These are phyloP conservation scores for Mycena vitilis DNA, from an alignment of 768 basidiomycete species.

Conservation along the genomic window DNA sequence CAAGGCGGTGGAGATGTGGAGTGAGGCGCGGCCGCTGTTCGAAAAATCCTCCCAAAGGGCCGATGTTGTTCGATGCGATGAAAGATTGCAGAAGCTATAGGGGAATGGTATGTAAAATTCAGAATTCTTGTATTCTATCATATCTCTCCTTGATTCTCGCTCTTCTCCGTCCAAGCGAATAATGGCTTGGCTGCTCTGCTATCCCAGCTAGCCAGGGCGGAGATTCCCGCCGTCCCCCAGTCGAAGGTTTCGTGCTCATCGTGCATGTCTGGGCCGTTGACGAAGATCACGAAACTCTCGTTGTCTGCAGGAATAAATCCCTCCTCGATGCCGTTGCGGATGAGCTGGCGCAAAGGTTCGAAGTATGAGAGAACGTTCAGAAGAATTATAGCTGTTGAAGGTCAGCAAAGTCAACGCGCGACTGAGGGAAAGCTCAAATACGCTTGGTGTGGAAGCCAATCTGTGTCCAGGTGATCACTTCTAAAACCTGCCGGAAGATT, in stretches of 20 bases:
- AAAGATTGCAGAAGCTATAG: background rate
- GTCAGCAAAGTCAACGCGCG: background rate
- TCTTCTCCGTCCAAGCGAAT: conserved; percentile 64
- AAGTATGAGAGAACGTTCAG: conserved; percentile 90
- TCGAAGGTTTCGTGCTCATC: conserved; percentile 70
- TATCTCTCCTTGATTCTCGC: conserved; percentile 37
- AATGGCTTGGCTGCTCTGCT: conserved; percentile 43
- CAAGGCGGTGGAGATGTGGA: conserved; percentile 8
- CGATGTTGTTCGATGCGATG: conserved; percentile 2
- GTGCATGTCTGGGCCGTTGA: conserved; percentile 73
- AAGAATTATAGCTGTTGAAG: conserved; percentile 77
- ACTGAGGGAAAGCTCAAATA: conserved; percentile 40
- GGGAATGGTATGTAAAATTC: background rate
- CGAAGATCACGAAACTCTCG: conserved; percentile 73
- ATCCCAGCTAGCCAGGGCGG: conserved; percentile 73
- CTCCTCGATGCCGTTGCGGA: conserved; percentile 71
- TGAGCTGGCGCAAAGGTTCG: conserved; percentile 79
- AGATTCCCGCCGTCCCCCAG: conserved; percentile 82
- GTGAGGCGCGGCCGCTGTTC: conserved; percentile 8
- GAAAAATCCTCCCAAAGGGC: conserved; percentile 14
- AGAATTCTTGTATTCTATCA: background rate
- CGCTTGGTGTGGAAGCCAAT: conserved; percentile 88
- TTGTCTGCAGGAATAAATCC: conserved; percentile 48
- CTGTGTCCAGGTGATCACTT: conserved; percentile 58
- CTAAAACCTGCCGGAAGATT: conserved; percentile 66